phyloP scores from a whole-genome alignment of 2,329 filamentous ascomycete genomes.

The Aspergillus nomiae region DNA sequence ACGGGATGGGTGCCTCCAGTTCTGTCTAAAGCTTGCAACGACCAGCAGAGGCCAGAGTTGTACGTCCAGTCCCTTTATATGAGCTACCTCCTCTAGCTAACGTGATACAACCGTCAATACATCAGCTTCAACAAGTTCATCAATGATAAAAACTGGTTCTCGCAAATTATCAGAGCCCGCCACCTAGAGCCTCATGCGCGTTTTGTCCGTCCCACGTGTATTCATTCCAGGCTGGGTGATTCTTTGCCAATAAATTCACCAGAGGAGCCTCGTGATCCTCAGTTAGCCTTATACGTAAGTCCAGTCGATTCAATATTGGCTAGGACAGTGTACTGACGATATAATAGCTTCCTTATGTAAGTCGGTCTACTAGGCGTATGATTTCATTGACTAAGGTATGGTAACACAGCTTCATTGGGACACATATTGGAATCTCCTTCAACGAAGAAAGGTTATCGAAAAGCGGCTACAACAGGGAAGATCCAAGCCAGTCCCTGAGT shows the following conservation, averaged over 20 bases:
- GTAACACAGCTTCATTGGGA: slow-evolving; percentile 61
- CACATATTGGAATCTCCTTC: slow-evolving; percentile 60
- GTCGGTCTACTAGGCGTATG: slow-evolving; percentile 4
- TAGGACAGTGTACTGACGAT: background rate
- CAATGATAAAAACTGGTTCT: slow-evolving; percentile 39
- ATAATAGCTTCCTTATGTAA: slow-evolving; percentile 32
- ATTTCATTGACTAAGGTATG: background rate
- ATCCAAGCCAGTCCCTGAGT: slow-evolving; percentile 57
- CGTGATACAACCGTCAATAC: background rate
- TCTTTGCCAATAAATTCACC: slow-evolving; percentile 15
- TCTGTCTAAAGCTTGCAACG: slow-evolving; percentile 21
- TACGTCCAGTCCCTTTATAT: slow-evolving; percentile 7
- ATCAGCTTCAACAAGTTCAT: slow-evolving; percentile 41
- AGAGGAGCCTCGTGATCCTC: slow-evolving; percentile 21
- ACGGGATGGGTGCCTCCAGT: slow-evolving; percentile 24
- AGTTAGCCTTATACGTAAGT: slow-evolving; percentile 35
- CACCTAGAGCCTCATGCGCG: slow-evolving; percentile 44
- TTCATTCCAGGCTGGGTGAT: slow-evolving; percentile 33
- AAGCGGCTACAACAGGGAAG: slow-evolving; percentile 57
- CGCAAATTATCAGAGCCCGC: slow-evolving; percentile 37
- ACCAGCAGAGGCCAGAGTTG: slow-evolving; percentile 28
- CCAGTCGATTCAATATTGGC: background rate
- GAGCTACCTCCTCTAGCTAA: background rate
- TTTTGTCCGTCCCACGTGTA: slow-evolving; percentile 39
- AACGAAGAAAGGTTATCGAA: slow-evolving; percentile 58